Evolutionary conservation across 352 stramenopile genomes (phyloP), one percentile per base, ranked within the genome.

Genomic region (Pythium vanterpoolii): DNA sequence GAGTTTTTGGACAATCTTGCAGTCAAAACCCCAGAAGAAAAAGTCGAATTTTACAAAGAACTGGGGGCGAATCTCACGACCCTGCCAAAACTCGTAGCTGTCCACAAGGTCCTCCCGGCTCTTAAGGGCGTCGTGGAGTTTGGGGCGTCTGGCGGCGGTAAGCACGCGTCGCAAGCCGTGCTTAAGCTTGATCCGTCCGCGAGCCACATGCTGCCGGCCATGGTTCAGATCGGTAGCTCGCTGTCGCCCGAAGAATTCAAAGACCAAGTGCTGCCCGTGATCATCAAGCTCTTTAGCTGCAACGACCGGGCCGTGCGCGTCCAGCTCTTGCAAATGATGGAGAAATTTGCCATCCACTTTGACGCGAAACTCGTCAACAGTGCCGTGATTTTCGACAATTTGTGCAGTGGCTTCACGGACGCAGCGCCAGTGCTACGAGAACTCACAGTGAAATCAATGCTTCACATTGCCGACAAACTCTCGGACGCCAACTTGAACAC

Each of bases 41-140:
- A 98, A 59, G 87, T 96, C 34, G 77, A 79, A 30, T 98, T 98
- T 63, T 97, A 98, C 77, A 96, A 98, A 75, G 93, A 96, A 46
- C 73, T 98, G 19, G 73, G 79, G 30, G 73, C 78, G n/a, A 79
- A 89, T 43, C 30, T 95, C 28, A 57, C 76, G 14, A 76, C 77
- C 14, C 55, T 96, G 40, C 88, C 88, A 8, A 70, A 73, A 31
- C 73, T 69, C 10, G 93, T 90, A 69, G 84, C 80, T n/a, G 69
- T 94, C 27, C 71, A 92, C 76, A 96, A 96, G 63, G 87, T 96
- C 33, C 60, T 96, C 7, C 88, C 86, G 24, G 83, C 85, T 10
- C 54, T 96, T 18, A 91, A 93, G 55, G 78, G 75, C 4, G 80
- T 94, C 18, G 82, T 96, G 14, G 85, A 94, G 21, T 96, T 96